Evolutionary conservation across 2,329 filamentous ascomycete genomes (phyloP).

Genomic region (Fusarium stilboides): DNA sequence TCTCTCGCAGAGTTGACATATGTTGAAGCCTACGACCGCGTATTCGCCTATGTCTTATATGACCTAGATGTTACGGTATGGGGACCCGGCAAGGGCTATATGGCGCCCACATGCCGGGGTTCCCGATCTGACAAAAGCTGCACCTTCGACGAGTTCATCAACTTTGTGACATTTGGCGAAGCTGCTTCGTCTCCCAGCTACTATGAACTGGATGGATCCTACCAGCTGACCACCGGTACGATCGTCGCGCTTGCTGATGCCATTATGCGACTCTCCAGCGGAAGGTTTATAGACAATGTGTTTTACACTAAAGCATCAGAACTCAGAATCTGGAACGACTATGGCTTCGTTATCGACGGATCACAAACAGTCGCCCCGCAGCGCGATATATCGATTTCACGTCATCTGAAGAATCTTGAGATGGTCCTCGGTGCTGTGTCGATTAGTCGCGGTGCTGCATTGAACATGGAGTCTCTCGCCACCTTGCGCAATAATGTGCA

Average conservation of each 20-base stretch:
- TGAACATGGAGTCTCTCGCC: background rate
- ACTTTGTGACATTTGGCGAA: background rate
- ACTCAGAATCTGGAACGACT: background rate
- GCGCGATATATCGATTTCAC: background rate
- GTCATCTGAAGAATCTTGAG: background rate
- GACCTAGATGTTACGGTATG: background rate
- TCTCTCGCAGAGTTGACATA: too few relatives aligned
- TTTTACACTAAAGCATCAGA: too few relatives aligned
- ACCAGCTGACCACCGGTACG: background rate
- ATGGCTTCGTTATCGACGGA: background rate
- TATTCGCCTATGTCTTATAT: background rate
- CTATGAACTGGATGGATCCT: background rate
- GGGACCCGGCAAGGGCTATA: conserved; percentile 2
- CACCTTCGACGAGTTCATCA: conserved; percentile 9
- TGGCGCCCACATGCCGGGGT: background rate
- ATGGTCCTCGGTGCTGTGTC: background rate
- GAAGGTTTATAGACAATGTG: background rate
- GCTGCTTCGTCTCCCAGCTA: background rate
- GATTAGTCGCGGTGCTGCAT: background rate
- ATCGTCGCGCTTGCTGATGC: background rate
- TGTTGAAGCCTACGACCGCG: background rate
- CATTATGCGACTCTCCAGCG: background rate
- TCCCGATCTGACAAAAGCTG: background rate
- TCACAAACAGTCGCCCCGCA: background rate
- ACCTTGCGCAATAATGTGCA: background rate